A percentile compares a stretch with the other conserved stretches of the same genome.
Conservation (phyloP, 768 basidiomycete species). For the Phallus indusiatus region DNA sequence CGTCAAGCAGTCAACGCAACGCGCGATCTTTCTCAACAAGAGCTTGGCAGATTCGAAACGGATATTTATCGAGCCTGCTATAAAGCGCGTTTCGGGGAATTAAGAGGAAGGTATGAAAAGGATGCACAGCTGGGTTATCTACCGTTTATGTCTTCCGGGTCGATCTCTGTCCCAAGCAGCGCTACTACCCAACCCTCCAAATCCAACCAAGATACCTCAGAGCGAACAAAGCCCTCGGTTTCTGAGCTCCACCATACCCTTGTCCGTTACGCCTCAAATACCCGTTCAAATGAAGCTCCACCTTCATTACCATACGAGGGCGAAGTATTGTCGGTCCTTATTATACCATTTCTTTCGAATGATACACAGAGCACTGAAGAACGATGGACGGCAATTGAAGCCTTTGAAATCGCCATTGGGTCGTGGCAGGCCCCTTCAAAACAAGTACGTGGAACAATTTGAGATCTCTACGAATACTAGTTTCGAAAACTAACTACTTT, state of each 20-base stretch:
- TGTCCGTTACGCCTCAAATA: constrained; percentile 31
- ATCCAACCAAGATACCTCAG: constrained; percentile 5
- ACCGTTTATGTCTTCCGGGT: constrained; percentile 32
- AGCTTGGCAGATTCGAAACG: constrained; percentile 40
- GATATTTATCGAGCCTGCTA: constrained; percentile 51
- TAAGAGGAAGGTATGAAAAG: constrained; percentile 24
- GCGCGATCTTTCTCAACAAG: constrained; percentile 39
- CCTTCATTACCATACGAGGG: constrained; percentile 44
- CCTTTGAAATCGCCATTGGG: constrained; percentile 48
- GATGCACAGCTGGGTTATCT: constrained; percentile 28
- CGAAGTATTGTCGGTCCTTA: constrained; percentile 47
- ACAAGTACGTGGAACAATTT: constrained; percentile 34
- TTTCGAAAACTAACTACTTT: constrained; percentile 10
- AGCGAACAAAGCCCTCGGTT: constrained; percentile 27
- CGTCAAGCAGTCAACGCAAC: constrained; percentile 59
- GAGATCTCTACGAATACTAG: neutral
- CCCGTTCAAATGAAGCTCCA: constrained; percentile 21
- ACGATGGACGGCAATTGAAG: constrained; percentile 44
- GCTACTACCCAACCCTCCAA: constrained; percentile 16
- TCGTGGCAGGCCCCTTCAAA: constrained; percentile 44
- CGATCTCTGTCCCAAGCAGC: constrained; percentile 18
- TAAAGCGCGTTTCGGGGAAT: constrained; percentile 39
- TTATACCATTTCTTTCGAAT: constrained; percentile 43
- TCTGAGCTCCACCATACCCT: constrained; percentile 37
- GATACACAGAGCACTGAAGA: constrained; percentile 35